A percentile compares a stretch with the other conserved stretches of the same genome.
Conservation (phyloP, 441 rosid genomes). For the Viola pubescens region DNA sequence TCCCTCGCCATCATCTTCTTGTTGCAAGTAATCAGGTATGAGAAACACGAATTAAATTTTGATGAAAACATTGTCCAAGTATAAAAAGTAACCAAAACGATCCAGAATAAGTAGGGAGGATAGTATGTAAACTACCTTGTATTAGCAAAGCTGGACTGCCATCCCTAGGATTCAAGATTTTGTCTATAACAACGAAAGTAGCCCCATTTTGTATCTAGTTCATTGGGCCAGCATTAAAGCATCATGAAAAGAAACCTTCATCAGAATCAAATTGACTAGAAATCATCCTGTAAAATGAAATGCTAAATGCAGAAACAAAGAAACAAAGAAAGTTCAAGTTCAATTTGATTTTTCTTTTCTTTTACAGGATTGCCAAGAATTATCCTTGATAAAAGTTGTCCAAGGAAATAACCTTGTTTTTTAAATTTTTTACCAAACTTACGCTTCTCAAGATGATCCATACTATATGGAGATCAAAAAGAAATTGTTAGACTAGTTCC, state of each 20-base stretch:
- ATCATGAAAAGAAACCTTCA: neutral
- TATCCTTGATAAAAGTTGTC: no score
- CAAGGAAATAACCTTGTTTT: no score
- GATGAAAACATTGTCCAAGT: neutral
- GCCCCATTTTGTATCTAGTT: slow-evolving; percentile 88
- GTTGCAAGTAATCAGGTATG: slow-evolving; percentile 17
- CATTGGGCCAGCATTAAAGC: slow-evolving; percentile 13
- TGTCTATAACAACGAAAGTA: slow-evolving; percentile 81
- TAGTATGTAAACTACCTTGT: slow-evolving; percentile 46
- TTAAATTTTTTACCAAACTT: no score
- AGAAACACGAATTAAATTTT: neutral
- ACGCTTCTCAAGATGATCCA: neutral
- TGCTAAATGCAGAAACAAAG: no score
- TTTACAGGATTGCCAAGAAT: no score
- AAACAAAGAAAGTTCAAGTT: no score
- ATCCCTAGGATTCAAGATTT: slow-evolving; percentile 65
- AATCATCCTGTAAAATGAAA: no score
- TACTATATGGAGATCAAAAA: slow-evolving; percentile 5
- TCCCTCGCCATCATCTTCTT: slow-evolving; percentile 88
- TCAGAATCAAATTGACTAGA: no score
- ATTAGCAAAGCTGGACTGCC: slow-evolving; percentile 62
- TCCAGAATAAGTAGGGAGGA: no score
- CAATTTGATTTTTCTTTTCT: no score
- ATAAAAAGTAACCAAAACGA: neutral
- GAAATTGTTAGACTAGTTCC: no score